Percentiles rank a stretch among this genome's conserved stretches.
These are phyloP conservation scores for Tetrahymena elliotti DNA, from an alignment of 73 alveolate species.

Conservation along the genomic window DNA sequence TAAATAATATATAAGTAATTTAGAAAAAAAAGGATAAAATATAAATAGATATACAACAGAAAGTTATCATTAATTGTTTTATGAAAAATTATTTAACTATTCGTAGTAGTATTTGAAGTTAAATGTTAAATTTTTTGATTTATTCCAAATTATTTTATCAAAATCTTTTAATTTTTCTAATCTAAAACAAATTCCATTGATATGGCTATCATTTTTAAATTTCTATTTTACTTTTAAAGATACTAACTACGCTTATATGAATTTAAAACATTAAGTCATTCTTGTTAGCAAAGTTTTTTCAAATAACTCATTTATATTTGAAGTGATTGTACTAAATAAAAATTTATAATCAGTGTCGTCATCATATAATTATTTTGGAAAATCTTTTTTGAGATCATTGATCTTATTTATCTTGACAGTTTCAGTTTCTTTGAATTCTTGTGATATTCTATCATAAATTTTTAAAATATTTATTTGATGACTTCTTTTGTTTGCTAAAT, in stretches of 20 bases:
- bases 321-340: neutral
- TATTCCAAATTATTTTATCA: neutral
- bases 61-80: neutral
- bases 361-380: neutral
- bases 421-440: neutral
- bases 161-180: neutral
- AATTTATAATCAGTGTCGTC: neutral
- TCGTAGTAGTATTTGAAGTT: neutral
- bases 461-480: neutral
- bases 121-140: neutral
- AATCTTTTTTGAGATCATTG: neutral
- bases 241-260: neutral
- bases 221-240: neutral
- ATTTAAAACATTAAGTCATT: neutral
- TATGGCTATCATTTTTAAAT: neutral
- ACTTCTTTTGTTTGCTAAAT: neutral
- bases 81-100: neutral
- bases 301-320: neutral
- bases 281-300: neutral
- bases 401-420: neutral
- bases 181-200: neutral
- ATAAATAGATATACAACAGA: too few species aligned
- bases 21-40: too few species aligned
- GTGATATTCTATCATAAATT: neutral
- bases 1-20: too few species aligned